These are phyloP conservation scores for Leishmania braziliensis DNA, from an alignment of 208 protist genomes.

Conservation along the genomic window DNA sequence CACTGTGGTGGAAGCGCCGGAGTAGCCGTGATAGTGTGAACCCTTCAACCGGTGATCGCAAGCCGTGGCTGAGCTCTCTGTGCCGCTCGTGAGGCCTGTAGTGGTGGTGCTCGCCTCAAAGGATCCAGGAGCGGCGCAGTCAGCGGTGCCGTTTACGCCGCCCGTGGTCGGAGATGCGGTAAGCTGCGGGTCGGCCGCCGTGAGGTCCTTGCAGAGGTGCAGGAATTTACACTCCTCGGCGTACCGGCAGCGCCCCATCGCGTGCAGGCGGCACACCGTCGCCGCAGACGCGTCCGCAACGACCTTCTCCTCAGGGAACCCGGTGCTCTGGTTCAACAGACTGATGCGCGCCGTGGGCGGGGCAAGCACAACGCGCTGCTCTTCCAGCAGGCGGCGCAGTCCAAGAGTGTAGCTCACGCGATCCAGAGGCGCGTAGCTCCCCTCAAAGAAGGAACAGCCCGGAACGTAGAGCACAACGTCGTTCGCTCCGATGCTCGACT, in stretches of 20 bases:
- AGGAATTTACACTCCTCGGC: slow-evolving; percentile 86
- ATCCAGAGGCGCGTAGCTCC: slow-evolving; percentile 46
- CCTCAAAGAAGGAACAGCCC: slow-evolving; percentile 28
- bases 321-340: slow-evolving; percentile 20
- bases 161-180: slow-evolving; percentile 14
- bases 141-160: not conserved
- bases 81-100: slow-evolving; percentile 11
- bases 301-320: slow-evolving; percentile 28
- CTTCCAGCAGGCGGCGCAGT: slow-evolving; percentile 53
- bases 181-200: slow-evolving; percentile 32
- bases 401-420: slow-evolving; percentile 70
- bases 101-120: slow-evolving; percentile 19
- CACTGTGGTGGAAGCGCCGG: not conserved
- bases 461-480: slow-evolving; percentile 47
- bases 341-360: slow-evolving; percentile 6
- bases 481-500: slow-evolving; percentile 7
- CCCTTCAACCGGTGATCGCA: slow-evolving; percentile 7
- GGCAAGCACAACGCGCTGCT: slow-evolving; percentile 21
- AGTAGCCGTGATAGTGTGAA: not conserved
- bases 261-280: slow-evolving; percentile 74
- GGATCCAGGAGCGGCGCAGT: slow-evolving; percentile 15
- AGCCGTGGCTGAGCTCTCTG: slow-evolving; percentile 2
- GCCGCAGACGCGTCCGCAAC: slow-evolving; percentile 36
- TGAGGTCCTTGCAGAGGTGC: slow-evolving; percentile 78
- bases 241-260: slow-evolving; percentile 77